Conservation (phyloP, 768 basidiomycete species). For the Amyloporia xantha region DNA sequence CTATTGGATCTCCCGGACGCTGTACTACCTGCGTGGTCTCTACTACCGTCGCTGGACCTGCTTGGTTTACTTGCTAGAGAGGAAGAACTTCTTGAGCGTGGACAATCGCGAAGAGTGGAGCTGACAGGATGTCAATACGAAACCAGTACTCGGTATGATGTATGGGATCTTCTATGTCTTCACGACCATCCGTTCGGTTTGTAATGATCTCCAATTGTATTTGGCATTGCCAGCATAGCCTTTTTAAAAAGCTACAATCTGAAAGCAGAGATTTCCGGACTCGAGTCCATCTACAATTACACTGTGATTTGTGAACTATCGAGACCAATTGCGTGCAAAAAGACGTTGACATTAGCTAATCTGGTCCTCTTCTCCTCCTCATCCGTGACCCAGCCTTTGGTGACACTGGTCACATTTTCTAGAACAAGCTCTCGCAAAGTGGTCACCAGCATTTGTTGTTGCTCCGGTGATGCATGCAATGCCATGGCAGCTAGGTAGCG, state of each 20-base stretch:
- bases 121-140: constrained; percentile 18
- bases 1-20: constrained; percentile 57
- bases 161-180: constrained; percentile 19
- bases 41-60: constrained; percentile 63
- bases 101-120: constrained; percentile 22
- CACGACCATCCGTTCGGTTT: constrained; percentile 19
- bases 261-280: not conserved
- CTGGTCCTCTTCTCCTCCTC: constrained; percentile 70
- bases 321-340: constrained; percentile 72
- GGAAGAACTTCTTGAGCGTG: constrained; percentile 26
- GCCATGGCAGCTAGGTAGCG: constrained; percentile 88
- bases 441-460: constrained; percentile 84
- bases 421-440: constrained; percentile 89
- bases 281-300: constrained; percentile 10
- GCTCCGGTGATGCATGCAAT: constrained; percentile 73
- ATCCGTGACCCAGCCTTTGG: constrained; percentile 64
- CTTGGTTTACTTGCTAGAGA: constrained; percentile 29
- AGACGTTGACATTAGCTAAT: constrained; percentile 89
- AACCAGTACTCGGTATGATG: constrained; percentile 6
- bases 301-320: constrained; percentile 67
- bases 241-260: too few species aligned
- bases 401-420: constrained; percentile 77
- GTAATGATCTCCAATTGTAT: too few species aligned
- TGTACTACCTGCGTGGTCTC: constrained; percentile 43
- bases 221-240: too few species aligned